Conservation (phyloP, 495 filamentous ascomycete species). For the Penicillium desertorum region DNA sequence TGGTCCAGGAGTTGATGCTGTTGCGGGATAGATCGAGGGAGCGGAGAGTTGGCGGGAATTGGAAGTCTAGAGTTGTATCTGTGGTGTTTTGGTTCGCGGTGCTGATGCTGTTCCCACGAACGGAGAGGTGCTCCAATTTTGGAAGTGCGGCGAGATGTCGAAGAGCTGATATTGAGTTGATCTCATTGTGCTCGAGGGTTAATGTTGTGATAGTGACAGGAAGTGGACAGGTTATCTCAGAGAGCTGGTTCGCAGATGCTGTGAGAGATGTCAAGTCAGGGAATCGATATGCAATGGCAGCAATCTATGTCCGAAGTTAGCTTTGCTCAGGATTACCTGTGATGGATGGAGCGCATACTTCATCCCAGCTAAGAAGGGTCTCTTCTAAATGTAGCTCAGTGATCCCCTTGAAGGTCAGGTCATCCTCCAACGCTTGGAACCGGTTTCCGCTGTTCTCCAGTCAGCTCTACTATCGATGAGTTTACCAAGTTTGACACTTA, state of each 20-base stretch:
- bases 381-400: conserved; percentile 71
- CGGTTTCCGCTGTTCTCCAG: conserved; percentile 69
- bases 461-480: conserved; percentile 15
- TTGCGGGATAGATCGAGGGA: conserved; percentile 85
- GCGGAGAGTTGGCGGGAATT: conserved; percentile 44
- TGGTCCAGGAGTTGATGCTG: conserved; percentile 63
- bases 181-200: conserved; percentile 72
- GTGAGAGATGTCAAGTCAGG: conserved; percentile 58
- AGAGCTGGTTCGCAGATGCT: conserved; percentile 54
- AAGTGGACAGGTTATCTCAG: conserved; percentile 37
- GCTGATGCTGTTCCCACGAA: conserved; percentile 47
- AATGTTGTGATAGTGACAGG: conserved; percentile 54
- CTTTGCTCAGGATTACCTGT: background rate
- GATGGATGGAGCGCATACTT: conserved; percentile 46
- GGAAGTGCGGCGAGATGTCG: conserved; percentile 55
- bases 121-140: conserved; percentile 54
- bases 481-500: conserved; percentile 36
- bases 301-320: conserved; percentile 36
- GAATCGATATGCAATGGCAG: conserved; percentile 50
- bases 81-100: conserved; percentile 23
- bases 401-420: conserved; percentile 54
- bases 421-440: conserved; percentile 53
- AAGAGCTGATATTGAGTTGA: conserved; percentile 60
- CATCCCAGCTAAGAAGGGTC: conserved; percentile 69
- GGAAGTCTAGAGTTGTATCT: conserved; percentile 25